Evolutionary conservation across 441 rosid genomes (phyloP).

Genomic region (Gossypium davidsonii): DNA sequence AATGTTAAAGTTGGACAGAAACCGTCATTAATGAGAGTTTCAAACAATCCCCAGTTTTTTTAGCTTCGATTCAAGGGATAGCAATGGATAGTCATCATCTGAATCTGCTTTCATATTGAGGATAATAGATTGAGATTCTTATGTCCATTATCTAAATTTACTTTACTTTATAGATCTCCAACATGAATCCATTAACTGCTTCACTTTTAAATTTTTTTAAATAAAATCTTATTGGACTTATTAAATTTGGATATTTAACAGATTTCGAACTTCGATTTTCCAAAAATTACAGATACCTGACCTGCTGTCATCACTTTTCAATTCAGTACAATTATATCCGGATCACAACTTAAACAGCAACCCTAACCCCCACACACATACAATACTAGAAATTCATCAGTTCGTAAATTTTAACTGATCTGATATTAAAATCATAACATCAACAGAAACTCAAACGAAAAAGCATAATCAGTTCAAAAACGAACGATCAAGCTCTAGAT

Average conservation of each 20-base stretch:
- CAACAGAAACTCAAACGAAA: neutral
- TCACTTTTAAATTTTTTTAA: neutral
- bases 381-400: neutral
- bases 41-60: neutral
- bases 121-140: neutral
- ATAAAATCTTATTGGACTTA: neutral
- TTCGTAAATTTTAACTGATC: conserved; percentile 1
- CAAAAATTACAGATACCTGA: neutral
- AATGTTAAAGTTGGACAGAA: neutral
- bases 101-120: neutral
- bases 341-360: neutral
- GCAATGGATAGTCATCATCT: neutral
- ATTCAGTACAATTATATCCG: neutral
- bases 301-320: neutral
- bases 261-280: neutral
- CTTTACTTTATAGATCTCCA: too few relatives aligned
- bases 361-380: neutral
- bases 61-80: neutral
- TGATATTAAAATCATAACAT: neutral
- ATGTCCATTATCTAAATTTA: neutral
- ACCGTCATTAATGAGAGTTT: neutral
- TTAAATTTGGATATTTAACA: neutral
- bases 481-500: neutral
- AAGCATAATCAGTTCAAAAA: neutral
- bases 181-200: neutral